Base-by-base conservation (phyloP, 306 rosid genomes). In the Urtica urens region DNA sequence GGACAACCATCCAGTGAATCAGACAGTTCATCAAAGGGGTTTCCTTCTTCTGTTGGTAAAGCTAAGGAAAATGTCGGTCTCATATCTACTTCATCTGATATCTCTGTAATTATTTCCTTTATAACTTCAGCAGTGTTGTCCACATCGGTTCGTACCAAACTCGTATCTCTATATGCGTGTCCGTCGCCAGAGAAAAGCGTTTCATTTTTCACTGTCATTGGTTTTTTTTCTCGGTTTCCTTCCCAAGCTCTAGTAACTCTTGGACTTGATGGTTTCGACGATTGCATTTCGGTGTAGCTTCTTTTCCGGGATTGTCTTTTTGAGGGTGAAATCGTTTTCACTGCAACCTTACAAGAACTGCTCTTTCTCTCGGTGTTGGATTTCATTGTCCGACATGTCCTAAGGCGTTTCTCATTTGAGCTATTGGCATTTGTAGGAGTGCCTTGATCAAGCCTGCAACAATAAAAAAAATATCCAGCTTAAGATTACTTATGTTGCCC, bases 31-130 rank as follows among this genome's bases (percentile, higher is more conserved):
- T 51, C 7, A 12, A 56, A 42, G 17, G 64, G 40, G 41, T 34
- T 24, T 13, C 44, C 38, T 38, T 60, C 63, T 41, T 46, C 51
- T 23, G 20, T 64, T 10, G 46, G 50, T 23, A 71, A 66, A 63
- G 72, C 42, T 22, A 60, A 52, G 31, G 53, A 61, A 49, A 57
- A 46, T 66, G 75, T 72, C 30, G 77, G 71, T 64, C 70, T 46
- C 43, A 29, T 11, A 16, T 31, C 49, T n/a, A 44, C 66, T 53
- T 59, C 63, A 48, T 42, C 8, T 28, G 28, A 44, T 51, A 47
- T 26, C 39, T 54, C 26, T 11, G 3, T 38, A 38, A 12, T 41
- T 28, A 33, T 43, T 17, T 24, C 57, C 31, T 51, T 50, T 56
- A 30, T 23, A 22, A 7, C 55, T 40, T 46, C 49, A 48, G 33